Evolutionary conservation across 305 asterid genomes (phyloP), one percentile per base, ranked within the genome.

Genomic region (Rubia occidens): DNA sequence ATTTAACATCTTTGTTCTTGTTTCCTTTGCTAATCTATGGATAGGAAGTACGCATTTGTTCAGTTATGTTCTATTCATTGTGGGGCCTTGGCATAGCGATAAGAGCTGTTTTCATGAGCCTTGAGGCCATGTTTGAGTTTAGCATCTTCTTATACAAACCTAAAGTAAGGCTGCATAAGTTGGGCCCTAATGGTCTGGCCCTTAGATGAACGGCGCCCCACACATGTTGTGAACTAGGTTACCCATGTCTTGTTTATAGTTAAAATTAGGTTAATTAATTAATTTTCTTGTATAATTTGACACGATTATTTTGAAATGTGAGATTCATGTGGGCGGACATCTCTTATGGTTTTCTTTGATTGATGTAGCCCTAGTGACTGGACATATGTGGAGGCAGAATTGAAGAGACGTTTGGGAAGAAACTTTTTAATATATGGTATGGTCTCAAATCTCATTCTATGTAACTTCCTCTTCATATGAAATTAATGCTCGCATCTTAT

Each of bases 281-380:
- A 35, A 37, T 17, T 5, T 13, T 47, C 54, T 49, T 21, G 9
- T 64, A 26, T 21, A 64, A 21, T 37, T 32, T 42, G 32, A 42
- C 21, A 29, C 3, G 8, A 60, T 26, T 11, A 15, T 14, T 39
- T 35, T 37, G 24, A 32, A 62, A 3, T 13, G 20, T 54, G 11
- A 40, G 59, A 24, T 32, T 14, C 49, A 10, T 26, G 26, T 51
- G 14, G 11, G 24, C 47, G 10, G 14, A 43, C 18, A 17, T 9
- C 44, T 73, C 74, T 74, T 56, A 74, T 77, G 80, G 62, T 76
- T 39, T 60, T 70, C 79, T 75, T 78, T 69, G 26, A 63, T 56
- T 72, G 32, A 67, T 86, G 83, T 90, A 94, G 99, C 86, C 96
- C 97, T 37, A 78, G 85, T 76, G 97, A 94, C 76, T 94, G 99